Base-by-base conservation (phyloP, 2,329 filamentous ascomycete genomes). In the Bimuria novae-zelandiae region DNA sequence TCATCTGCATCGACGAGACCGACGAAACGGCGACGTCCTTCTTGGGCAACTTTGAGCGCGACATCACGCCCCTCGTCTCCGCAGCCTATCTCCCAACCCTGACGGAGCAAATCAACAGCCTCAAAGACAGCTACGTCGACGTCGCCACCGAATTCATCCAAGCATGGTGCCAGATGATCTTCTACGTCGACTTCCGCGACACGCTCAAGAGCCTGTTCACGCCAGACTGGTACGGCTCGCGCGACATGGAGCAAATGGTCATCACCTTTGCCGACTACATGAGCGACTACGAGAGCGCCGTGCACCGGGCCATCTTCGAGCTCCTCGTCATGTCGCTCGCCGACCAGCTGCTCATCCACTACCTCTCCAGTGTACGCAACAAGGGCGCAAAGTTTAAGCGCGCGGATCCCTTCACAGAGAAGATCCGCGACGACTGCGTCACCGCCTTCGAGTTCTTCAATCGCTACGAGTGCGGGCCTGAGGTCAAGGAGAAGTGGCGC, bases 201-300 rank as follows among this genome's bases (percentile, higher is more conserved):
- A 91, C 95, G 32, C 86, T 96, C 70, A 83, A 88, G 39, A 89
- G 94, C 60, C 92, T 97, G 78, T 99, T 97, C 79, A 97, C 92
- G 0, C 81, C 86, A 7, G 84, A 85, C 57, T 99, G 94, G 94
- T 99, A 99, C 76, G 79, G 83, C 36, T 85, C 86, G 66, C 91
- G 88, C 35, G 88, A 89, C 51, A 93, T 99, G 85, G 92, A 92
- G 67, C 90, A 93, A 64, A 96, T 99, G 79, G 89, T 92, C 41
- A 90, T 89, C 22, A 99, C 94, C 0, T 93, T 99, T 70, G 90
- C 96, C 63, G 94, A 97, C 76, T 99, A 99, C 76, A 84, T 97
- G 63, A 78, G 82, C 67, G 93, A 99, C 76, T 97, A 97, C 79
- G 83, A 86, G 54, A 81, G 85, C 47, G 89, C 95, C 17, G 83